These are phyloP conservation scores for Eucalyptus cloeziana DNA, from an alignment of 345 rosid species.

Conservation along the genomic window DNA sequence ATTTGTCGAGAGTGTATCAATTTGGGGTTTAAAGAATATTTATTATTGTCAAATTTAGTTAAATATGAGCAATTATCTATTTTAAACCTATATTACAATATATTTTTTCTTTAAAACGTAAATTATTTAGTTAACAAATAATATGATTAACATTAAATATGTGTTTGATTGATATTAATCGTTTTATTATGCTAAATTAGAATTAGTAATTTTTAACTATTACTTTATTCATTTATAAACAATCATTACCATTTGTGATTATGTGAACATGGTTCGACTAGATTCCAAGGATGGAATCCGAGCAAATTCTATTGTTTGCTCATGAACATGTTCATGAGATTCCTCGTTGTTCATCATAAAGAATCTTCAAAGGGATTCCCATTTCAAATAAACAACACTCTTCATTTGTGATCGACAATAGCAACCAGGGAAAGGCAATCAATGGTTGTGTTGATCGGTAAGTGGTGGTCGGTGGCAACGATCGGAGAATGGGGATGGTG, in stretches of 20 bases:
- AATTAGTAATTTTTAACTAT: too few species aligned
- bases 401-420: too few species aligned
- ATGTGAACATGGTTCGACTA: background rate
- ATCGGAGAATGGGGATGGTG: background rate
- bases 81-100: background rate
- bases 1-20: accelerated
- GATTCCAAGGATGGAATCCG: background rate
- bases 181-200: background rate
- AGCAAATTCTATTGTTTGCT: background rate
- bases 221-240: background rate
- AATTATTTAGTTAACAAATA: background rate
- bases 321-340: background rate
- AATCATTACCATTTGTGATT: background rate
- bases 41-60: background rate
- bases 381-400: background rate
- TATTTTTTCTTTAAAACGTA: too few species aligned
- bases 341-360: background rate
- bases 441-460: accelerated
- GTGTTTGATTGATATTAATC: background rate
- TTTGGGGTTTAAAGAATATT: too few species aligned
- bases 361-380: background rate
- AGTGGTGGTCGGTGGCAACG: background rate
- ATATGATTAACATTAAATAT: too few species aligned
- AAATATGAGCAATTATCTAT: background rate
- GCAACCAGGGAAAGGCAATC: background rate